Base-by-base conservation (phyloP, 331 rosid genomes). In the Malus hybrid region DNA sequence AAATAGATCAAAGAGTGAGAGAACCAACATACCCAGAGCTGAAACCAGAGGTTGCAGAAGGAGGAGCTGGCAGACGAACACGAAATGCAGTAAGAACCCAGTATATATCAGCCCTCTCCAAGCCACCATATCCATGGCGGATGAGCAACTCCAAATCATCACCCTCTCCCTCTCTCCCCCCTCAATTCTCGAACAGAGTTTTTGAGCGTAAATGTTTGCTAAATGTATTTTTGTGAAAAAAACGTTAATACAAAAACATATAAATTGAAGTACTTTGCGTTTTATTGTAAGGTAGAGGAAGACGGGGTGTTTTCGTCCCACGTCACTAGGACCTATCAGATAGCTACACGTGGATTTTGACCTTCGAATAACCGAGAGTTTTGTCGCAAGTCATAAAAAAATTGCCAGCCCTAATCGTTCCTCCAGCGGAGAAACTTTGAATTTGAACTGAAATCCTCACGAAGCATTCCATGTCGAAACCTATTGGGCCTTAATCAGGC, bases 21-120 rank as follows among this genome's bases (percentile, higher is more conserved):
- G 62, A 48, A 13, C 66, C 59, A 11, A 59, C 79, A 60, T 59
- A 95, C 99, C 98, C 62, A 78, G 50, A 85, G 96, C 97, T 63
- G 97, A 90, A 68, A 94, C 99, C 29, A 95, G 88, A 78, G 99
- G 97, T 57, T 94, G 99, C 72, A 92, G 93, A 50, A 90, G 93
- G 63, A 95, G 86, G 72, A 92, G 83, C 73, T 91, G 96, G 69
- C 93, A 87, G 42, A 87, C 76, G 62, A 94, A 80, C 59, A 88
- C 96, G 67, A 91, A 94, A 79, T 92, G 85, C 82, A 94, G 91
- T 42, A 90, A 69, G 74, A 88, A 89, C 12, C 78, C 77, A 4
- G 96, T 64, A 82, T 80, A 87, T 18, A 78, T 60, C 78, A 93
- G 72, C 61, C 96, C 92, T 75, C 88, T 84, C 83, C 85, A 87